These are phyloP conservation scores for Auricularia auricula-judae DNA, from an alignment of 768 basidiomycete genomes.

Conservation along the genomic window DNA sequence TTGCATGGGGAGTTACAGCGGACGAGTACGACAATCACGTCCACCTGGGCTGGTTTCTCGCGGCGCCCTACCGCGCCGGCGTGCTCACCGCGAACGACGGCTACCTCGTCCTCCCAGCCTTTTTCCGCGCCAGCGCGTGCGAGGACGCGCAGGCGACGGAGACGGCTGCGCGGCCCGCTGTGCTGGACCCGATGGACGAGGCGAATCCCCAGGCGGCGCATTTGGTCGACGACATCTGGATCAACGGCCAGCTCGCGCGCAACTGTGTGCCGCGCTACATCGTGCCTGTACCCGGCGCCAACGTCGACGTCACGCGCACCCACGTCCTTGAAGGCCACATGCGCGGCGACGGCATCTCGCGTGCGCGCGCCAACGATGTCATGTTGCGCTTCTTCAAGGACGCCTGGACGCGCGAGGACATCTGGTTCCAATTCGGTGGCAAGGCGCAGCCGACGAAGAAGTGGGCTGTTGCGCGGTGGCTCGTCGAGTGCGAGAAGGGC, in stretches of 20 bases:
- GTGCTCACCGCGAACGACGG: conserved; percentile 1
- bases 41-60: conserved; percentile 1
- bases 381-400: not conserved
- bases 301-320: not conserved
- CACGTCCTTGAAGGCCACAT: not conserved
- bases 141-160: not conserved
- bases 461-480: not conserved
- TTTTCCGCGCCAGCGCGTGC: not conserved
- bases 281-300: not conserved
- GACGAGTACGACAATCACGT: not conserved
- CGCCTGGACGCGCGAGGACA: not conserved
- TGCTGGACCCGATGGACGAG: not conserved
- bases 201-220: not conserved
- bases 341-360: not conserved
- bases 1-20: not conserved
- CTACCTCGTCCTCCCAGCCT: not conserved
- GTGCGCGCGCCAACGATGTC: not conserved
- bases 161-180: not conserved
- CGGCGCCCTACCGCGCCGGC: not conserved
- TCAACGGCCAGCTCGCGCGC: not conserved
- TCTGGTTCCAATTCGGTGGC: not conserved
- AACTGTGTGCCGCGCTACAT: conserved; percentile 1
- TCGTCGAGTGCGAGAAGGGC: not conserved
- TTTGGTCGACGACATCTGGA: not conserved
- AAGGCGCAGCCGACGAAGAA: not conserved